Base-by-base conservation (phyloP, 495 filamentous ascomycete genomes). In the Wilcoxina mikolae region DNA sequence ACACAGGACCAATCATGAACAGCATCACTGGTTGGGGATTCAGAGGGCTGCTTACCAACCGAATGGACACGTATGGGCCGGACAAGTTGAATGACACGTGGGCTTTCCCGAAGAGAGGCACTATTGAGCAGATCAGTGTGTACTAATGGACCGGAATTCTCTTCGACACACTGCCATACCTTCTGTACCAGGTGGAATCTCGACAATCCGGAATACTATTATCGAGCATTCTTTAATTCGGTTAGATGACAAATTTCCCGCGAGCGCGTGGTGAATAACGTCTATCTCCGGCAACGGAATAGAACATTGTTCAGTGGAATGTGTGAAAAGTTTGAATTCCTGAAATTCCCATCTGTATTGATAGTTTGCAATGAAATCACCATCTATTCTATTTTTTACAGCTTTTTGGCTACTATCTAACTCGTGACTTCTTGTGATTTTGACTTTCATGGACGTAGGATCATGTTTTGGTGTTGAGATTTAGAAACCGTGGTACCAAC, bases 131-230 rank as follows among this genome's bases (percentile, higher is more conserved):
- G 1, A 18, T 11, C 20, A 22, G 20, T 10, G 64, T 73, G 5
- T 51, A 66, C 7, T 53, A 56, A 15, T 63, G 63, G 25, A 56
- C 63, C 11, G 44, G 66, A 1, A 52, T 66, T 12, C 66, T 63
- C 0, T 56, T 66, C 1, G 64, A 66, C 53, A 57, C 51, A 41
- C 63, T 20, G 63, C 66, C 4, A 66, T 63, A 20, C 63, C 64
- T 3, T 66, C 59, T 3, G 64, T 60, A 1, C 53, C n/a, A n/a
- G n/a, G 55, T 3, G 51, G 56, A 0, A 56, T 66, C 18, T 46
- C 53, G 9, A 63, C 64, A 10, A 57, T 66, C 22, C 53, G 59
- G 0, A 56, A 55, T 4, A 58, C 63, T 0, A 51, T 42, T 2
- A 22, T 66, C 3, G 58, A 57, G 17, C 24, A 49, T 26, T 29